A percentile compares a stretch with the other conserved stretches of the same genome.
phyloP scores from a whole-genome alignment of 345 rosid species.

The Isatis tinctoria region DNA sequence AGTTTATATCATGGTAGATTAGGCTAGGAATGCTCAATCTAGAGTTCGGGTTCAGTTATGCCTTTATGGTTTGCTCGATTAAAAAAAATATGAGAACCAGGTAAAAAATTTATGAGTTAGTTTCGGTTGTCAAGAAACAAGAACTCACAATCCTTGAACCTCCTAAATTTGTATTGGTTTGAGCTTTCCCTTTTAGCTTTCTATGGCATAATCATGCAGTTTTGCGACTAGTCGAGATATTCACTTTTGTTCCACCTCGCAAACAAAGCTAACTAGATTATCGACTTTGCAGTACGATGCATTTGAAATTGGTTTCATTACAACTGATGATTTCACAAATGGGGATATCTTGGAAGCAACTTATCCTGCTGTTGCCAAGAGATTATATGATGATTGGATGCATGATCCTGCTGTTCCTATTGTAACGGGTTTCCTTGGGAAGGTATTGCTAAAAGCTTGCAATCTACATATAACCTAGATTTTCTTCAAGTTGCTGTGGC shows the following conservation, averaged over 20 bases:
- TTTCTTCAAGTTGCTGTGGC: neutral
- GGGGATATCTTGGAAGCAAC: conserved; percentile 97
- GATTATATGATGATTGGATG: conserved; percentile 71
- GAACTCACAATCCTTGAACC: neutral
- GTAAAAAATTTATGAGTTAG: neutral
- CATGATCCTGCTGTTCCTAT: conserved; percentile 85
- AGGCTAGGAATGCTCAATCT: neutral
- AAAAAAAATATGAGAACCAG: neutral
- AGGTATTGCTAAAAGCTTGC: conserved; percentile 42
- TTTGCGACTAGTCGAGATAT: conserved; percentile 2
- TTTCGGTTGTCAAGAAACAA: neutral
- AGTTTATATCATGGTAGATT: neutral
- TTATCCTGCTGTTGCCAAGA: conserved; percentile 93
- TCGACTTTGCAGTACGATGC: conserved; percentile 84
- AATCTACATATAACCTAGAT: neutral
- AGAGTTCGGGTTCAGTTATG: neutral
- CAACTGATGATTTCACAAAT: conserved; percentile 97
- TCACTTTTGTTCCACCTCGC: neutral
- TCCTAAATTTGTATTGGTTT: conserved; percentile 10
- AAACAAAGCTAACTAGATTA: conserved; percentile 9
- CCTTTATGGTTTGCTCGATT: neutral
- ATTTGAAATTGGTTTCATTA: conserved; percentile 85
- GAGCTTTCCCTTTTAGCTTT: neutral
- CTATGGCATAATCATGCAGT: neutral
- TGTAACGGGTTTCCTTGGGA: conserved; percentile 97